Evolutionary conservation across 768 basidiomycete species (phyloP).

Genomic region (Termitomyces sp.): DNA sequence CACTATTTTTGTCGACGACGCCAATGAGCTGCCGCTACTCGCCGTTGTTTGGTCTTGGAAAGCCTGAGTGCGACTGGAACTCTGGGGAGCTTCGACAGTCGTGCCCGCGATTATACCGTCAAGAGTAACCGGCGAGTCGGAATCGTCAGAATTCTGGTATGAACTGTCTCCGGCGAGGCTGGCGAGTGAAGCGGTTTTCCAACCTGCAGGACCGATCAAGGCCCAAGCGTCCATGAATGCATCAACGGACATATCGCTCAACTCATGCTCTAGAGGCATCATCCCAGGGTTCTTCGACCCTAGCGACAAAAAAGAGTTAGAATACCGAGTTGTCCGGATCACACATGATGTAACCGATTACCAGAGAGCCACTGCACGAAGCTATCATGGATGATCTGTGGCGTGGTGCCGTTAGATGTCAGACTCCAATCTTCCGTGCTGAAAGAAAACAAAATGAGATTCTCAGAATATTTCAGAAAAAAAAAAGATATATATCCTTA

Average conservation of each 20-base stretch:
- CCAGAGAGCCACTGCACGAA: constrained; percentile 57
- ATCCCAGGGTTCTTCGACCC: constrained; percentile 76
- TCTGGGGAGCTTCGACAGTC: background rate
- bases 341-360: constrained; percentile 14
- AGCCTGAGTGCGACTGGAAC: background rate
- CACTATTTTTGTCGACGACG: background rate
- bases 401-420: constrained; percentile 35
- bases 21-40: background rate
- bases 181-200: constrained; percentile 60
- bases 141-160: constrained; percentile 43
- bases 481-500: constrained; percentile 27
- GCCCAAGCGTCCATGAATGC: constrained; percentile 67
- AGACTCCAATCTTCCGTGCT: constrained; percentile 80
- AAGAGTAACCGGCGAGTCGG: constrained; percentile 23
- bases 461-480: background rate
- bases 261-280: constrained; percentile 82
- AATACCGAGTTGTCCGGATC: background rate
- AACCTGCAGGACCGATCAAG: constrained; percentile 58
- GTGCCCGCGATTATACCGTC: constrained; percentile 17
- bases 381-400: constrained; percentile 35
- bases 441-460: background rate
- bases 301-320: constrained; percentile 7
- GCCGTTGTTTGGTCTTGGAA: background rate
- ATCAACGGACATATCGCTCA: constrained; percentile 48
- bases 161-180: constrained; percentile 27